These are phyloP conservation scores for Aspergillus glaucus DNA, from an alignment of 2,329 filamentous ascomycete species.

Conservation along the genomic window DNA sequence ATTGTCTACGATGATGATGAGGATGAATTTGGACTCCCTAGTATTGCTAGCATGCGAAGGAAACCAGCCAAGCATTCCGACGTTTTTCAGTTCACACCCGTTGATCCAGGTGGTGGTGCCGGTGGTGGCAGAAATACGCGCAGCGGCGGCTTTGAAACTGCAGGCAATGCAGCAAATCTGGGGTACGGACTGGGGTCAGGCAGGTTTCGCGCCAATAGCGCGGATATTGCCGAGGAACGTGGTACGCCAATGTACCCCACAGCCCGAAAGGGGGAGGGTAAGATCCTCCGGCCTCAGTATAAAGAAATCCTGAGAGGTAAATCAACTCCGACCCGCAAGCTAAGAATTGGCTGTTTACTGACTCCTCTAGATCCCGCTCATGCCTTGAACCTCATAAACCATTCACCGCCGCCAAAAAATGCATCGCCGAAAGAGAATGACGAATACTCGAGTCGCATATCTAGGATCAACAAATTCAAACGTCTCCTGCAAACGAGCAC, in stretches of 20 bases:
- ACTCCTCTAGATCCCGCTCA: constrained; percentile 65
- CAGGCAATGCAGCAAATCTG: constrained; percentile 19
- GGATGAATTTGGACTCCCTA: constrained; percentile 92
- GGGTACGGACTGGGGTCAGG: constrained; percentile 33
- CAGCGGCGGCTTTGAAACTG: constrained; percentile 3
- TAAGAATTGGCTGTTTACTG: background rate
- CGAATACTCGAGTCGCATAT: constrained; percentile 77
- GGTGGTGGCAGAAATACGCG: background rate
- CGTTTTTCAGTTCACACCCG: constrained; percentile 30
- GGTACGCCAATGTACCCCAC: constrained; percentile 77
- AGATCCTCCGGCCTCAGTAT: constrained; percentile 93
- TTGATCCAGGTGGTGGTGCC: constrained; percentile 36
- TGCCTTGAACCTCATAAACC: constrained; percentile 86
- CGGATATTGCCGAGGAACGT: constrained; percentile 88
- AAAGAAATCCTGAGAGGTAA: constrained; percentile 81
- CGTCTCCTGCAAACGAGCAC: constrained; percentile 86
- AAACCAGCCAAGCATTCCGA: constrained; percentile 48
- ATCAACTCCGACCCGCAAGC: background rate
- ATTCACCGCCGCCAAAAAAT: constrained; percentile 66
- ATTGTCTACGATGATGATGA: constrained; percentile 80
- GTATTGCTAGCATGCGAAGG: constrained; percentile 82
- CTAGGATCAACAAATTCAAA: constrained; percentile 98
- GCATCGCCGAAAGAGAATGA: constrained; percentile 79
- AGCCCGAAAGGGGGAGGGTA: constrained; percentile 83
- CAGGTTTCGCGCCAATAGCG: constrained; percentile 73